Percentiles rank a stretch among this genome's conserved stretches.
Evolutionary conservation across 164 flowering plant species (phyloP).

Genomic region (Macadamia integrifolia): DNA sequence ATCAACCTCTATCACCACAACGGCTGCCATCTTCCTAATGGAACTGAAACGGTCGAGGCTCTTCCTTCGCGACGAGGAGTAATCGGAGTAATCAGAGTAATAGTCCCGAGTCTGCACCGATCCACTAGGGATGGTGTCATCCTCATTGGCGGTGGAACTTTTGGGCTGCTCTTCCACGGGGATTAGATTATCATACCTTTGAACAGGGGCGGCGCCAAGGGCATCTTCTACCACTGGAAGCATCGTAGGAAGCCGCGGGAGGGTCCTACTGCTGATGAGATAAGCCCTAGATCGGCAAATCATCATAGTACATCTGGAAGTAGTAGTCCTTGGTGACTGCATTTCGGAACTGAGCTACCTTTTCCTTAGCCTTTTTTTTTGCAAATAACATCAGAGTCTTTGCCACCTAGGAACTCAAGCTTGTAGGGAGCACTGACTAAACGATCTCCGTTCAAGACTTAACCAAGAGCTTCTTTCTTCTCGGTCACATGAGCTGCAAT

Average conservation of each 20-base stretch:
- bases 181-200: constrained; percentile 53
- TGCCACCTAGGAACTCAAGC: too few species aligned
- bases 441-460: too few species aligned
- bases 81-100: constrained; percentile 60
- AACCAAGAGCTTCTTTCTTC: too few species aligned
- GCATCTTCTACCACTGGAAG: constrained; percentile 72
- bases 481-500: too few species aligned
- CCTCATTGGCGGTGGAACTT: constrained; percentile 30
- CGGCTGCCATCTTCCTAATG: constrained; percentile 55
- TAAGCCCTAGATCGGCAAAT: constrained; percentile 6
- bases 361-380: too few species aligned
- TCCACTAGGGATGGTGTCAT: constrained; percentile 68
- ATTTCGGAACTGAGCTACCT: too few species aligned
- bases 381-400: too few species aligned
- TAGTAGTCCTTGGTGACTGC: too few species aligned
- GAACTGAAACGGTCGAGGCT: constrained; percentile 44
- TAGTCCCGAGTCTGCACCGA: constrained; percentile 90
- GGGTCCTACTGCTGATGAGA: constrained; percentile 42
- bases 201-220: constrained; percentile 31
- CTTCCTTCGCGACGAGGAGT: constrained; percentile 22
- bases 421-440: too few species aligned
- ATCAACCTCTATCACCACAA: constrained; percentile 65
- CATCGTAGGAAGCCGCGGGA: constrained; percentile 65
- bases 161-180: constrained; percentile 58
- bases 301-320: too few species aligned